phyloP scores from a whole-genome alignment of 805 yeast genomes.

The Starmerella etchellsii region DNA sequence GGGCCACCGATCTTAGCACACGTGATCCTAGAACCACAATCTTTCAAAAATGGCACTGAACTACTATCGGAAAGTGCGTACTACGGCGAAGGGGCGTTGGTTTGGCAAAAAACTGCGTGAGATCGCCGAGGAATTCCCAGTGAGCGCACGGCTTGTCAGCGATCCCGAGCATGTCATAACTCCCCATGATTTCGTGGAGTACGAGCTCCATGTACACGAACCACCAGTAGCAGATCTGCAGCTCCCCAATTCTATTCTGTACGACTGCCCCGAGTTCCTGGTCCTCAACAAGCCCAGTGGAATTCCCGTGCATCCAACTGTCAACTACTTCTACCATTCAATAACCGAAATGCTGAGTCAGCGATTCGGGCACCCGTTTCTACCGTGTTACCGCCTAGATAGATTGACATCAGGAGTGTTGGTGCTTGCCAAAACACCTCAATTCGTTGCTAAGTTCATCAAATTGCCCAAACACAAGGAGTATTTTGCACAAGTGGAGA shows the following conservation, averaged over 20 bases:
- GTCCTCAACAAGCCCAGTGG: conserved; percentile 91
- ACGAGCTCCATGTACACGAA: conserved; percentile 75
- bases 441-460: conserved; percentile 9
- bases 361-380: conserved; percentile 10
- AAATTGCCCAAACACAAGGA: conserved; percentile 3
- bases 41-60: conserved; percentile 2
- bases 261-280: conserved; percentile 55
- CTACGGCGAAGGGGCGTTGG: conserved; percentile 23
- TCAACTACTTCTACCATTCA: conserved; percentile 54
- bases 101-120: conserved; percentile 13
- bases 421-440: conserved; percentile 14
- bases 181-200: conserved; percentile 74
- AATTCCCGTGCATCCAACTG: conserved; percentile 91
- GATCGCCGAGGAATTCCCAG: conserved; percentile 16
- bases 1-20: no score
- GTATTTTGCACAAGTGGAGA: conserved; percentile 15
- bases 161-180: conserved; percentile 33
- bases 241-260: conserved; percentile 33
- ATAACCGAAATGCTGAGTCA: conserved; percentile 19
- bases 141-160: conserved; percentile 8
- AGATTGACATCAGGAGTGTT: conserved; percentile 23
- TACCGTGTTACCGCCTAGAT: conserved; percentile 22
- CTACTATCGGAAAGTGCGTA: conserved; percentile 16
- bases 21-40: no score
- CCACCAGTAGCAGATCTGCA: conserved; percentile 60